Evolutionary conservation across 495 filamentous ascomycete species (phyloP).

Genomic region (Penicillium coffeae): DNA sequence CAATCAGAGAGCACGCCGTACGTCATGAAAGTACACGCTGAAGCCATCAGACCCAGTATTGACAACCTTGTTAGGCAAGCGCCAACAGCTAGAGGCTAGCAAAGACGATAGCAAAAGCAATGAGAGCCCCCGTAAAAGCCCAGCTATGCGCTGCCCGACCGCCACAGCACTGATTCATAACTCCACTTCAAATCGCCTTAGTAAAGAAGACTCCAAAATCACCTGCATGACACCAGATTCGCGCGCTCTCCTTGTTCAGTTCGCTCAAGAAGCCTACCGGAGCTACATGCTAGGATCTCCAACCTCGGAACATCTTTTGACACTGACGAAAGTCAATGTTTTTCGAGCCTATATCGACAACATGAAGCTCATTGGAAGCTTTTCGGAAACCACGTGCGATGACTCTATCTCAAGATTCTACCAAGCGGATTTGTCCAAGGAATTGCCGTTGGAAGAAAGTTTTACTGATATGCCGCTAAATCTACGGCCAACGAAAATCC

Average conservation of each 20-base stretch:
- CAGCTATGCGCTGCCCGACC: slow-evolving; percentile 1
- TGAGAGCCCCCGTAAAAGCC: slow-evolving; percentile 15
- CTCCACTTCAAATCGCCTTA: neutral
- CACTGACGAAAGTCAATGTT: slow-evolving; percentile 39
- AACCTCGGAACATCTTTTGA: slow-evolving; percentile 38
- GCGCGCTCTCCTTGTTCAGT: slow-evolving; percentile 14
- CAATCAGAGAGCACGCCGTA: slow-evolving; percentile 37
- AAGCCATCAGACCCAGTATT: neutral
- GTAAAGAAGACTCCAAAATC: neutral
- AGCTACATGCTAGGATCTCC: slow-evolving; percentile 31
- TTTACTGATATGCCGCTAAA: slow-evolving; percentile 27
- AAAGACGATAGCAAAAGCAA: slow-evolving; percentile 8
- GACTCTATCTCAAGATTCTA: slow-evolving; percentile 34
- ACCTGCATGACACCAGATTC: neutral
- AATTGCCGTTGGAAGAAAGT: neutral
- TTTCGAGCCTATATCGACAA: slow-evolving; percentile 33
- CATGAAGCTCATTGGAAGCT: slow-evolving; percentile 12
- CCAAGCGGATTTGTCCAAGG: slow-evolving; percentile 1
- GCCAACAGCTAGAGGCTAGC: slow-evolving; percentile 7
- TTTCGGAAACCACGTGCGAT: slow-evolving; percentile 25
- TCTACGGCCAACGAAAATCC: slow-evolving; percentile 46
- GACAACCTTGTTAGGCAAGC: slow-evolving; percentile 8
- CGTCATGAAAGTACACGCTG: neutral
- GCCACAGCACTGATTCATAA: neutral
- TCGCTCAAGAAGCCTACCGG: slow-evolving; percentile 26